Base-by-base conservation (phyloP, 202 grass and related monocot species). In the Brachypodium distachyon region DNA sequence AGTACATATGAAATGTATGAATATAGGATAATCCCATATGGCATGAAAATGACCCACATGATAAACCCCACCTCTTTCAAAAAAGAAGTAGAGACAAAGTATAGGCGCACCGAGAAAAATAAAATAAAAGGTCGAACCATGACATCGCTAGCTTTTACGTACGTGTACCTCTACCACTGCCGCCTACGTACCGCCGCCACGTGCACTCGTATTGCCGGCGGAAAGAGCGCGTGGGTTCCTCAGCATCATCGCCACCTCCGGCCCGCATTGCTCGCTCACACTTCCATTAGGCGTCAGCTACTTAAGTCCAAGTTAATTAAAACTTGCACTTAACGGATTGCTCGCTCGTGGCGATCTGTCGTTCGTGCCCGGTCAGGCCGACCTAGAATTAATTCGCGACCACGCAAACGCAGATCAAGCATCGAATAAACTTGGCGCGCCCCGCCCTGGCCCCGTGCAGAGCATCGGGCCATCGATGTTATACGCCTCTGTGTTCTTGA, bases 361-460 rank as follows among this genome's bases (percentile, higher is more conserved):
- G 19, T 14, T 37, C 5, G 16, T 12, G 49, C 37, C 12, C 25
- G 9, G 46, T 40, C 51, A 12, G 10, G 84, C 84, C 78, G 84
- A 48, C 78, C 78, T 17, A 64, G 69, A 23, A 63, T 70, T 67
- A 80, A 80, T 84, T 84, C 38, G 86, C 70, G 76, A 88, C 66
- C 47, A 84, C 73, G 81, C 85, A 79, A 83, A 42, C 40, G n/a
- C 49, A 19, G n/a, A 50, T 13, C 42, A 4, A 46, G 67, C 8
- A 10, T 29, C 66, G 66, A 51, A 48, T 68, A 68, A 70, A 39
- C 63, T 29, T 5, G 5, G 78, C n/a, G 57, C n/a, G n/a, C n/a
- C n/a, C n/a, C n/a, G n/a, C n/a, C n/a, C n/a, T n/a, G n/a, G n/a
- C 53, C 37, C 41, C 7, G 63, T 40, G 58, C 58, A 27, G 36